Conservation (phyloP, 2,329 filamentous ascomycete genomes). For the Seiridium cupressi region DNA sequence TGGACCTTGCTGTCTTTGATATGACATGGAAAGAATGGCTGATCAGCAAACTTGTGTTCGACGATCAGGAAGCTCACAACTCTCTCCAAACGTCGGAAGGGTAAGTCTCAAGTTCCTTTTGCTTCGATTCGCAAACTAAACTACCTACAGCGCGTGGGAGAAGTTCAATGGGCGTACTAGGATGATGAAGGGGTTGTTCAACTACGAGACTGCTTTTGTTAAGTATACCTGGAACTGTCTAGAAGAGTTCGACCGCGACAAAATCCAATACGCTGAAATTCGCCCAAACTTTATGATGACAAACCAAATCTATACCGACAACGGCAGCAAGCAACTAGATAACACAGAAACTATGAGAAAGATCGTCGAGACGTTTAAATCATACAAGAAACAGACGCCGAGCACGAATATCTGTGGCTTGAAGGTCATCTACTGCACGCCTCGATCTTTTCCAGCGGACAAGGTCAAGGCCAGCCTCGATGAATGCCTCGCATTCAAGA, state of each 20-base stretch:
- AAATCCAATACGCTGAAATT: slow-evolving; percentile 60
- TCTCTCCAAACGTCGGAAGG: slow-evolving; percentile 48
- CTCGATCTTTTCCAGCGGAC: slow-evolving; percentile 47
- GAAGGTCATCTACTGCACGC: slow-evolving; percentile 61
- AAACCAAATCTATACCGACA: slow-evolving; percentile 49
- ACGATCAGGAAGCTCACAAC: slow-evolving; percentile 58
- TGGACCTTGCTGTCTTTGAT: not conserved
- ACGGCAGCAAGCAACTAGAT: slow-evolving; percentile 41
- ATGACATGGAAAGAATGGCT: slow-evolving; percentile 47
- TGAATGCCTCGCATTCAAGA: slow-evolving; percentile 54
- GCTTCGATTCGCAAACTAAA: slow-evolving; percentile 1
- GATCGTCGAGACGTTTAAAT: slow-evolving; percentile 45
- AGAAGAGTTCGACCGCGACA: slow-evolving; percentile 53
- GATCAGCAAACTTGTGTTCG: slow-evolving; percentile 59
- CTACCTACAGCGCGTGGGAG: slow-evolving; percentile 46
- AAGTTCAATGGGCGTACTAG: slow-evolving; percentile 62
- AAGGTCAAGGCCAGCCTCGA: slow-evolving; percentile 46
- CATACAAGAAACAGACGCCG: slow-evolving; percentile 28
- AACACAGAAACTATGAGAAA: slow-evolving; percentile 52
- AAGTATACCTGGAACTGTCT: slow-evolving; percentile 54
- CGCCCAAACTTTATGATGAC: slow-evolving; percentile 57
- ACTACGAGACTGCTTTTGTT: slow-evolving; percentile 55
- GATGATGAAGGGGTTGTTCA: slow-evolving; percentile 60
- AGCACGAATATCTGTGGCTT: slow-evolving; percentile 33
- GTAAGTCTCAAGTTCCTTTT: slow-evolving; percentile 32